These are phyloP conservation scores for Straminergon stramineum DNA, from an alignment of 225 moss, liverwort and hornwort species.

Conservation along the genomic window DNA sequence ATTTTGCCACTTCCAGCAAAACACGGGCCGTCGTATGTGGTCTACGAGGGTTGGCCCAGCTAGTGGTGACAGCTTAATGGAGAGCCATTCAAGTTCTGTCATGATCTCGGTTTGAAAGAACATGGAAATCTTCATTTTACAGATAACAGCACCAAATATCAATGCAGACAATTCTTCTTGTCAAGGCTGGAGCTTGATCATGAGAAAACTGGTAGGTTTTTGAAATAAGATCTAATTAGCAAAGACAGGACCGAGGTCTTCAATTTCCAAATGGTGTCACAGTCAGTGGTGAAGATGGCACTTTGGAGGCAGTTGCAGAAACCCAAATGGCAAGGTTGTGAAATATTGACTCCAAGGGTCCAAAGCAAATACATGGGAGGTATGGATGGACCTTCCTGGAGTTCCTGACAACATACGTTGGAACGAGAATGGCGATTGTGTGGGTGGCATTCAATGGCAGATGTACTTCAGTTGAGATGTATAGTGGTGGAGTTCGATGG, in stretches of 20 bases:
- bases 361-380: slow-evolving; percentile 24
- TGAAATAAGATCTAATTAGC: slow-evolving; percentile 48
- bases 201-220: slow-evolving; percentile 43
- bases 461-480: slow-evolving; percentile 1
- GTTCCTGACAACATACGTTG: slow-evolving; percentile 27
- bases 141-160: slow-evolving; percentile 47
- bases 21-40: not conserved
- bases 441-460: slow-evolving; percentile 23
- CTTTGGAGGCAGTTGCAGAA: not conserved
- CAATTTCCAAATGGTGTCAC: not conserved
- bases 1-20: too few relatives aligned
- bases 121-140: slow-evolving; percentile 60
- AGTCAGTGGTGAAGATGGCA: not conserved
- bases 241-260: slow-evolving; percentile 20
- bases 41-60: not conserved
- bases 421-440: slow-evolving; percentile 23
- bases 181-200: slow-evolving; percentile 32
- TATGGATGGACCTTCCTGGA: slow-evolving; percentile 31
- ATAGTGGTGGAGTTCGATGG: not conserved
- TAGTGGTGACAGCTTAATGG: slow-evolving; percentile 14
- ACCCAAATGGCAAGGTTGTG: slow-evolving; percentile 41
- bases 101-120: slow-evolving; percentile 61
- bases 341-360: slow-evolving; percentile 33
- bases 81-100: slow-evolving; percentile 24
- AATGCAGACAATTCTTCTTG: slow-evolving; percentile 12